Base-by-base conservation (phyloP, 331 rosid genomes). In the Rosa hybrid region DNA sequence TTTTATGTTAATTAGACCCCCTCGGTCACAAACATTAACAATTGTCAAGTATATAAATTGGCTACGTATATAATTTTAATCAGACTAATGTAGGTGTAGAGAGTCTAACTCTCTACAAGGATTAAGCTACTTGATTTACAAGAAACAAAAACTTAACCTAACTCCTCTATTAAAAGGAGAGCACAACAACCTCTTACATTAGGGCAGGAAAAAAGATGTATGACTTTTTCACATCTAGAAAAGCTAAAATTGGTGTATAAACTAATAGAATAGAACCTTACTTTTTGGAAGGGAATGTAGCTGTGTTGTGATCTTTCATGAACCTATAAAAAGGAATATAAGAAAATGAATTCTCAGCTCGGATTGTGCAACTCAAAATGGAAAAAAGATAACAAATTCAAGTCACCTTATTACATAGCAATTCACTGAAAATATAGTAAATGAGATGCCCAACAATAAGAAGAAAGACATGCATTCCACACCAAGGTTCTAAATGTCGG, bases 291-390 rank as follows among this genome's bases (percentile, higher is more conserved):
- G 98, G 94, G 82, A 96, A 96, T 10, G 99, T 96, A 68, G 98
- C 97, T 41, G 98, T 96, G 86, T 96, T 93, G 85, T 93, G 99
- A 83, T 96, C 99, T 87, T 96, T 98, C 97, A 93, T 96, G 83
- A 96, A 96, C 81, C 99, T 96, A 92, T 72, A 59, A 76, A 46
- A 44, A 71, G 38, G 13, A 3, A 4, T 16, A 54, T 10, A 50
- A 62, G 14, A 74, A 14, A 62, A 17, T 30, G 14, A 46, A 48
- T 11, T 45, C n/a, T 64, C 63, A 16, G 10, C 38, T 69, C 60
- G 20, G 53, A 74, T 41, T 42, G n/a, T 23, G 56, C 9, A 16
- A 50, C 46, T 4, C 20, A 20, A 46, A 76, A 62, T 17, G 38
- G 11, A 17, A 8, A 18, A 59, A 46, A 74, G 50, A 23, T 57